Evolutionary conservation across 129 eudicot species (phyloP), one percentile per base, ranked within the genome.

Genomic region (Kitagawia praeruptora): DNA sequence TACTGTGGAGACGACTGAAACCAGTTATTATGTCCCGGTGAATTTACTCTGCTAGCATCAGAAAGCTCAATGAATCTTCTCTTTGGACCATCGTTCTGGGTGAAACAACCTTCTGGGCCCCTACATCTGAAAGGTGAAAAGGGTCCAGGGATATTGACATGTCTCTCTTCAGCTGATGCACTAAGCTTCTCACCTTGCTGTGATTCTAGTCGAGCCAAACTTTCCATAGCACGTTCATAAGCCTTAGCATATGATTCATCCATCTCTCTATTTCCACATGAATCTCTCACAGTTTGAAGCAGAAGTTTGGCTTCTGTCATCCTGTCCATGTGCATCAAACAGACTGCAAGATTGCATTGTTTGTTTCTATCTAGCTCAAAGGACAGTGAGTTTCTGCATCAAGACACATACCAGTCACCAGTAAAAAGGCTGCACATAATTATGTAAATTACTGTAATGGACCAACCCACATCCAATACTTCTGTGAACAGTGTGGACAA

Each of bases 281-380:
- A 83, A 27, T 75, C 63, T 61, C 64, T 82, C 14, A 92, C 84
- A 5, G 85, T 77, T 41, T 85, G 92, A 78, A 92, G 88, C 70
- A 94, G 87, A 79, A 90, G 82, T 75, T 80, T 91, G 64, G 98
- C 96, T 88, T 94, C 97, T 5, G 83, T 75, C 81, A 92, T 79
- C 66, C 82, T 95, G 84, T 87, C 84, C 89, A 81, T 85, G 78
- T 89, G 87, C 89, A 95, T 90, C 89, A 94, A 85, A 82, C 94
- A 92, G 49, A 91, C 79, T 6, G 98, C 97, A 27, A 94, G 84
- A 86, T 94, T 94, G 84, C 98, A 91, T 79, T 88, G 92, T 85
- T 89, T 94, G 86, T 94, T 94, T 92, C 87, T 94, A 76, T 94
- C 98, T 5, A 85, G 85, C 72, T 94, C 96, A 74, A 92, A 80